Evolutionary conservation across 2,329 filamentous ascomycete genomes (phyloP).

Genomic region (Hirsutella rhossiliensis): DNA sequence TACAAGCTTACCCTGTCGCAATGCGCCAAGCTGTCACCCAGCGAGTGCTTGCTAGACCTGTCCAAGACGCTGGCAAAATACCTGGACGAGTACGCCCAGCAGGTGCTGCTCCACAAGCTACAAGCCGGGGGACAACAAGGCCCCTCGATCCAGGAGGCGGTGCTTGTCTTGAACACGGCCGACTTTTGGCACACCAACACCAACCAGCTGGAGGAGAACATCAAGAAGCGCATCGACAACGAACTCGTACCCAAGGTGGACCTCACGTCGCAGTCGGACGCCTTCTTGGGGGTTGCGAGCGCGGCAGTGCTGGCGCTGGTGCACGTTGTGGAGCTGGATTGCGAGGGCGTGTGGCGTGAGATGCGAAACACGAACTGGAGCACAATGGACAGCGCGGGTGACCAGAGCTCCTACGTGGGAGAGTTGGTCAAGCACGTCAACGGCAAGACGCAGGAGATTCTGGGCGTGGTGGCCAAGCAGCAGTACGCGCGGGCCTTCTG

Average conservation of each 20-base stretch:
- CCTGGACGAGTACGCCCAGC: slow-evolving; percentile 88
- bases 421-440: slow-evolving; percentile 69
- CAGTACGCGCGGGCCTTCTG: slow-evolving; percentile 93
- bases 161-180: slow-evolving; percentile 87
- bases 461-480: slow-evolving; percentile 71
- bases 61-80: slow-evolving; percentile 83
- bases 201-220: slow-evolving; percentile 86
- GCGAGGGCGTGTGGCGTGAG: slow-evolving; percentile 85
- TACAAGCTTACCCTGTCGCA: slow-evolving; percentile 89
- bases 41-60: slow-evolving; percentile 74
- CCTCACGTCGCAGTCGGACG: slow-evolving; percentile 83
- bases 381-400: slow-evolving; percentile 82
- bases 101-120: slow-evolving; percentile 67
- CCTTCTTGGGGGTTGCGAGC: slow-evolving; percentile 89
- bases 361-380: slow-evolving; percentile 97
- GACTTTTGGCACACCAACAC: slow-evolving; percentile 96
- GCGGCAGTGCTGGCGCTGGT: slow-evolving; percentile 77
- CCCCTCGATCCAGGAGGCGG: slow-evolving; percentile 57
- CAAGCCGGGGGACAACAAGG: slow-evolving; percentile 41
- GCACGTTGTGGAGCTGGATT: slow-evolving; percentile 66
- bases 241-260: slow-evolving; percentile 69
- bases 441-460: slow-evolving; percentile 57
- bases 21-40: slow-evolving; percentile 90
- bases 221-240: slow-evolving; percentile 78
- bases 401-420: slow-evolving; percentile 84